phyloP scores from a whole-genome alignment of 1,284 basidiomycete species.

The Cryptococcus sp. region DNA sequence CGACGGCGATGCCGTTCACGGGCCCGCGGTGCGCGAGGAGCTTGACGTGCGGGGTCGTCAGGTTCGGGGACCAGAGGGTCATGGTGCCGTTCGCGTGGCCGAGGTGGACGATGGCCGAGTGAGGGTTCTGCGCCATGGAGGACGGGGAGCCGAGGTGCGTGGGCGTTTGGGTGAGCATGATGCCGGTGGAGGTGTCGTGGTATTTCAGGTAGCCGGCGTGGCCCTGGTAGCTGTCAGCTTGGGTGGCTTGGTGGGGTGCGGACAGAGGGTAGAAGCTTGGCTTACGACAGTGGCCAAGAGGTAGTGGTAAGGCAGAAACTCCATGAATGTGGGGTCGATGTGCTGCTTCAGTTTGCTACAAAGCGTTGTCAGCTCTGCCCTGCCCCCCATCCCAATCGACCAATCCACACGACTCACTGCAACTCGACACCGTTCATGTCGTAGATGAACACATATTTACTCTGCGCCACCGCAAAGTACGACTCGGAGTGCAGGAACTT shows the following conservation, averaged over 20 bases:
- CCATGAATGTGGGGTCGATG: constrained; percentile 83
- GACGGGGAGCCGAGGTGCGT: constrained; percentile 82
- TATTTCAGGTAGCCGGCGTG: constrained; percentile 90
- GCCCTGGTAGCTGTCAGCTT: constrained; percentile 56
- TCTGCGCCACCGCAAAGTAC: constrained; percentile 92
- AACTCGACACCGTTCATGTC: constrained; percentile 92
- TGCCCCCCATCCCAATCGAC: too few species aligned
- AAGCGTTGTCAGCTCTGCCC: neutral
- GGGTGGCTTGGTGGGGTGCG: neutral
- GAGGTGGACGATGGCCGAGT: constrained; percentile 88
- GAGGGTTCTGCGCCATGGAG: constrained; percentile 85
- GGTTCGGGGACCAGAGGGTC: constrained; percentile 93
- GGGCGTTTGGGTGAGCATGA: constrained; percentile 81
- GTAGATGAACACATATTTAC: constrained; percentile 95
- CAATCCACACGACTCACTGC: constrained; percentile 54
- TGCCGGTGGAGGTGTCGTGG: constrained; percentile 93
- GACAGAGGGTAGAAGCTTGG: constrained; percentile 55
- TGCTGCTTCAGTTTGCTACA: constrained; percentile 59
- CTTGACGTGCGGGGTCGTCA: constrained; percentile 85
- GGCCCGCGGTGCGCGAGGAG: constrained; percentile 89
- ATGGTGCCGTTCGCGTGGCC: constrained; percentile 82
- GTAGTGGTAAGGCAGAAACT: constrained; percentile 96
- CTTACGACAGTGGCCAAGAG: constrained; percentile 68
- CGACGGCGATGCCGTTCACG: constrained; percentile 74
- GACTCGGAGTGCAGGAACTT: constrained; percentile 93